Percentiles rank a stretch among this genome's conserved stretches.
Conservation (phyloP, 2,329 filamentous ascomycete genomes). For the Fusarium secorum region DNA sequence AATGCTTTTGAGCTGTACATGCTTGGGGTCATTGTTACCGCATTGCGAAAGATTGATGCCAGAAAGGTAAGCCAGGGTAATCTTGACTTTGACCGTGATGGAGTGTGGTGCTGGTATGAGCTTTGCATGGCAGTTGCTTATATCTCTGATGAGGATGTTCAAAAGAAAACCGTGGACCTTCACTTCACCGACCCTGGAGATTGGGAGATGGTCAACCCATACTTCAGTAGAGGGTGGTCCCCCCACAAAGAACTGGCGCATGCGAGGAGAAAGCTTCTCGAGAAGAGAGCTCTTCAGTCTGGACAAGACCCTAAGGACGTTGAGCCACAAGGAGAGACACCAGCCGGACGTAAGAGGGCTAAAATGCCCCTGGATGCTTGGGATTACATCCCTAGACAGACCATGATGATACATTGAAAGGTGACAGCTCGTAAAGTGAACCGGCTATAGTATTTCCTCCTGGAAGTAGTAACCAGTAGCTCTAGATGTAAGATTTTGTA, state of each 20-base stretch:
- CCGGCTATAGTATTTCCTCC: no score
- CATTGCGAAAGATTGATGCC: neutral
- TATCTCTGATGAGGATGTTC: neutral
- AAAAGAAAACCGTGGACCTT: neutral
- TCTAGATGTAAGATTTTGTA: neutral
- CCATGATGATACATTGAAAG: neutral
- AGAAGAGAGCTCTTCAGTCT: neutral
- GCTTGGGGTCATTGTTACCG: neutral
- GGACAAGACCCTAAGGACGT: neutral
- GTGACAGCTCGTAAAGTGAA: no score
- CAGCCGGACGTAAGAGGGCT: neutral
- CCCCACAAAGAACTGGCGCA: fast-evolving
- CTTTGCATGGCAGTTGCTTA: neutral
- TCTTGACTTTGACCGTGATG: neutral
- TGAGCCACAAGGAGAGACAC: neutral
- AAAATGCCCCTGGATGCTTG: neutral
- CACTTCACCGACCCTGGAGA: neutral
- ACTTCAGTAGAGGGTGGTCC: neutral
- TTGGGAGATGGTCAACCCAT: neutral
- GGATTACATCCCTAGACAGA: neutral
- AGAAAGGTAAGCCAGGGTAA: neutral
- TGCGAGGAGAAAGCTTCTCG: neutral
- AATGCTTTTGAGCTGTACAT: neutral
- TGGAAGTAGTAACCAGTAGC: neutral
- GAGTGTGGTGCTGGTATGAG: neutral